Evolutionary conservation across 2,329 filamentous ascomycete species (phyloP).

Genomic region (Epichloe amarillans): DNA sequence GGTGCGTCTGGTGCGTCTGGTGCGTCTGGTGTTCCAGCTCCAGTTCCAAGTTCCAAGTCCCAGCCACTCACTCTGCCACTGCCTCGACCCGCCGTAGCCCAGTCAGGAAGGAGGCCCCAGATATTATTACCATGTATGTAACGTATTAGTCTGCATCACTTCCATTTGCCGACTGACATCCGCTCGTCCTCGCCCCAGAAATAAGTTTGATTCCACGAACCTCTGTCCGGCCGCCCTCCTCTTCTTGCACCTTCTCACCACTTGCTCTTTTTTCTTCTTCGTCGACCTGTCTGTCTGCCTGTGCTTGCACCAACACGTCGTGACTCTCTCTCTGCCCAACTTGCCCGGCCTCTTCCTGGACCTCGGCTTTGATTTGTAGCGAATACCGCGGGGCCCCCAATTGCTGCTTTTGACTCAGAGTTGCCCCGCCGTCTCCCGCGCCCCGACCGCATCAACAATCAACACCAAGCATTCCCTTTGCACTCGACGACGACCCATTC

Average conservation of each 20-base stretch:
- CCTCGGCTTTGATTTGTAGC: slow-evolving; percentile 8
- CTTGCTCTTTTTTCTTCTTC: background rate
- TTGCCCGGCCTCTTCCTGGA: background rate
- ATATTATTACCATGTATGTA: too few species aligned
- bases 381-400: slow-evolving; percentile 8
- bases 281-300: background rate
- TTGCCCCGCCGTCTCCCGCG: slow-evolving; percentile 9
- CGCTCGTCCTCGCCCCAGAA: background rate
- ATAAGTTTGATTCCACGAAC: background rate
- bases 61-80: too few species aligned
- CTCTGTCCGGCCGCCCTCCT: too few species aligned
- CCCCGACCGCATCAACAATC: slow-evolving; percentile 2
- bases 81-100: too few species aligned
- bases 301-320: background rate
- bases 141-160: background rate
- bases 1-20: too few species aligned
- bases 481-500: background rate
- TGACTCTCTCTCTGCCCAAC: background rate
- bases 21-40: too few species aligned
- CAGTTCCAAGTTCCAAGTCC: too few species aligned
- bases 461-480: background rate
- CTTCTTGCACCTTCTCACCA: background rate
- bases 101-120: too few species aligned
- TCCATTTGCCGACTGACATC: background rate
- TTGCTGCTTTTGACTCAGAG: slow-evolving; percentile 13